phyloP scores from a whole-genome alignment of 108 stramenopile genomes.

The Skeletonema potamos region DNA sequence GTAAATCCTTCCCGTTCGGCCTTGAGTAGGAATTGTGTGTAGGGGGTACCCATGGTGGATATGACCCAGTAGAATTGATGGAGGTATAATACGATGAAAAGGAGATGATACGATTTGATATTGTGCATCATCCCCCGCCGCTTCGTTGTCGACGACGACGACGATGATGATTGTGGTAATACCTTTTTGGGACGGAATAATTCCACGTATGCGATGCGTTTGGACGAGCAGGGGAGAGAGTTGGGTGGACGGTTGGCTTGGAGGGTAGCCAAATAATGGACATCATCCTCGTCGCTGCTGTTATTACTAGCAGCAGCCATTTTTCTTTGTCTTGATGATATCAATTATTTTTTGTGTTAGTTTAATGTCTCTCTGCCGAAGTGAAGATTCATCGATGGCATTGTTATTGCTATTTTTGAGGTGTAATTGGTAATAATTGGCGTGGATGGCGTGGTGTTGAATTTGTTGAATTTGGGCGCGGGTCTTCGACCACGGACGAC shows the following conservation, averaged over 20 bases:
- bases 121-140: neutral
- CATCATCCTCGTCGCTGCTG: no score
- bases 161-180: neutral
- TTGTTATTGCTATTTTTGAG: no score
- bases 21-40: slow-evolving; percentile 78
- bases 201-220: slow-evolving; percentile 57
- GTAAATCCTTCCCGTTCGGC: slow-evolving; percentile 86
- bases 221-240: slow-evolving; percentile 50
- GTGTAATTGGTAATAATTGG: no score
- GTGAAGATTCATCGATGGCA: no score
- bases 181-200: slow-evolving; percentile 61
- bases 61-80: slow-evolving; percentile 59
- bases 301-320: no score
- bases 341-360: no score
- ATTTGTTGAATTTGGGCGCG: no score
- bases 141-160: neutral
- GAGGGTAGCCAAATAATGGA: no score
- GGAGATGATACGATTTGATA: slow-evolving; percentile 58
- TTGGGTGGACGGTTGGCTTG: neutral
- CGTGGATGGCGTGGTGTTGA: no score
- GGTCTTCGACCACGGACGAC: no score
- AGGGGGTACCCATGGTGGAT: slow-evolving; percentile 68
- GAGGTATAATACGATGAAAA: slow-evolving; percentile 58
- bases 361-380: no score
- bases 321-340: no score